Base-by-base conservation (phyloP, 106 monocot species). In the Apostasia shenzhenica region DNA sequence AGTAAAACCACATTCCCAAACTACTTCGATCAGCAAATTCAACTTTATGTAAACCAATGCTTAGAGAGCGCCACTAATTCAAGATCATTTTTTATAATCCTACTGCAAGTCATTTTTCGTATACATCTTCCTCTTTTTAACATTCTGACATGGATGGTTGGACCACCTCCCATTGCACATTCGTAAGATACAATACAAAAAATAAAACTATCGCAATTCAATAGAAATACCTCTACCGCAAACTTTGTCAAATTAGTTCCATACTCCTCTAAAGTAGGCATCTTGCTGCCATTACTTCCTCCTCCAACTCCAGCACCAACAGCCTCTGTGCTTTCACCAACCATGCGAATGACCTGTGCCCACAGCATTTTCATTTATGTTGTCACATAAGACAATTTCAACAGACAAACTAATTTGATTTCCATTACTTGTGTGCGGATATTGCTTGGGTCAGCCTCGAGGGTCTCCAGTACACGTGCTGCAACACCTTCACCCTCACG, bases 401-500 rank as follows among this genome's bases (percentile, higher is more conserved):
- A 26, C 26, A 26, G 26, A 26, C 26, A 26, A 26, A 26, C 26
- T 26, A 26, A 26, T 26, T 26, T 26, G 26, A 26, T 26, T 26
- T 26, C 26, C 26, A 26, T 26, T 54, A 51, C 75, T 68, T 76
- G 75, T 6, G 61, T 44, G 3, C 75, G 67, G 44, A 75, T 68
- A 58, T 75, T 67, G 68, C 52, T 75, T 61, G 75, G 75, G 52
- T 75, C 75, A 59, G 75, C 68, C 52, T 68, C 67, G 37, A 68
- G 59, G 53, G 67, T 75, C 68, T 75, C 75, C 39, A 75, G 49
- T 14, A 75, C 75, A 41, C 56, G 67, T 52, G 75, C 75, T 43
- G 75, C 75, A 26, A 75, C 75, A 68, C 75, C 75, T 75, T 68
- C 75, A 59, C 75, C 75, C 68, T 75, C 75, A 14, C 68, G 59